phyloP scores from a whole-genome alignment of 2,329 filamentous ascomycete species.

The Fusarium neocosmosporiellum region DNA sequence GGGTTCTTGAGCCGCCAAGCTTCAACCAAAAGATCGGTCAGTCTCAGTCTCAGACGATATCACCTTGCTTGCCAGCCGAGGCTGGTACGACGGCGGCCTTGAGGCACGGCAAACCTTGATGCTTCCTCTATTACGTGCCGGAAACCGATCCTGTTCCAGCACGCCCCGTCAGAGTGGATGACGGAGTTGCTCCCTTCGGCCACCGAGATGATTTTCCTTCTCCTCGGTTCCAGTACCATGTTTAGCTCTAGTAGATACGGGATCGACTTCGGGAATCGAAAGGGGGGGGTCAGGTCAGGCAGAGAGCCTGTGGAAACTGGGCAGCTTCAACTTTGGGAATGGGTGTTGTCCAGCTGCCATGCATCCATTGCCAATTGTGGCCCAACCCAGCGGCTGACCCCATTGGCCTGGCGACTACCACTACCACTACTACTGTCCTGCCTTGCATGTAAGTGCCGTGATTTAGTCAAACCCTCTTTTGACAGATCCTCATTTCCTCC shows the following conservation, averaged over 20 bases:
- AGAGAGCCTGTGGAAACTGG: constrained; percentile 22
- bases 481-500: constrained; percentile 28
- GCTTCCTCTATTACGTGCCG: background rate
- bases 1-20: constrained; percentile 18
- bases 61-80: constrained; percentile 25
- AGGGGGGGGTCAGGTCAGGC: constrained; percentile 16
- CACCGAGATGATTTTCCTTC: constrained; percentile 8
- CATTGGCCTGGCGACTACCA: constrained; percentile 2
- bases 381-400: constrained; percentile 1
- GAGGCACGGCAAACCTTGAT: constrained; percentile 15
- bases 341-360: constrained; percentile 9
- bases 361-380: background rate
- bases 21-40: constrained; percentile 6
- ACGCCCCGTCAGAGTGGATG: constrained; percentile 1
- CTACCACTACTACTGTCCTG: background rate
- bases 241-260: constrained; percentile 23
- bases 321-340: constrained; percentile 26
- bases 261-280: constrained; percentile 39
- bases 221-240: constrained; percentile 24
- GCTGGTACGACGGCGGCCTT: constrained; percentile 2
- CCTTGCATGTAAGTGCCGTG: constrained; percentile 8
- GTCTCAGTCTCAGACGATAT: constrained; percentile 32
- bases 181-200: background rate
- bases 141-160: background rate
- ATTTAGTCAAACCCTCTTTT: constrained; percentile 17